Evolutionary conservation across 208 protist species (phyloP).

Genomic region (Trypanosomatidae sp.): DNA sequence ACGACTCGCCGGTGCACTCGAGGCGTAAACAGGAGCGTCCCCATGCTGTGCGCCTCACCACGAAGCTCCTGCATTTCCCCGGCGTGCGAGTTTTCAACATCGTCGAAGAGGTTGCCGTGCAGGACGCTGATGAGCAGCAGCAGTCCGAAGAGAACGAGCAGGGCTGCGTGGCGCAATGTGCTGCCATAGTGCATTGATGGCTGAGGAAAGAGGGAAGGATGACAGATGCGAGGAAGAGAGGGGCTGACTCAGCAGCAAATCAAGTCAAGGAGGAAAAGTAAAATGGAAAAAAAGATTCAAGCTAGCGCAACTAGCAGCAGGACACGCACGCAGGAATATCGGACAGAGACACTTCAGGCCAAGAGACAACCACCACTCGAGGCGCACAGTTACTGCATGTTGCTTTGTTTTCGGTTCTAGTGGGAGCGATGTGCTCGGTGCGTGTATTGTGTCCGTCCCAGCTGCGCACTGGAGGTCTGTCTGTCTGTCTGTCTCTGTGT

Average conservation of each 20-base stretch:
- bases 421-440: too few relatives aligned
- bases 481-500: neutral
- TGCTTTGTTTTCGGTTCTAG: too few relatives aligned
- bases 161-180: conserved; percentile 14
- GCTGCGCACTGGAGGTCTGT: neutral
- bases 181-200: conserved; percentile 8
- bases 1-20: conserved; percentile 11
- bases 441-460: too few relatives aligned
- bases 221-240: neutral
- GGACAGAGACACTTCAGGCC: too few relatives aligned
- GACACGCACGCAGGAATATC: neutral
- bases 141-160: conserved; percentile 24
- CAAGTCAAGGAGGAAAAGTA: neutral
- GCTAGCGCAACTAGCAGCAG: neutral
- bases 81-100: conserved; percentile 12
- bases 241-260: neutral
- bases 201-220: neutral
- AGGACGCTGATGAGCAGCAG: conserved; percentile 19
- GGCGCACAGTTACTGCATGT: too few relatives aligned
- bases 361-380: too few relatives aligned
- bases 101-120: conserved; percentile 11
- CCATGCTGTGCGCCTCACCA: neutral
- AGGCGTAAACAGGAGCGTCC: conserved; percentile 7
- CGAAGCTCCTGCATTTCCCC: conserved; percentile 12
- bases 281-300: neutral